Base-by-base conservation (phyloP, 768 basidiomycete genomes). In the Boletus fagicola region DNA sequence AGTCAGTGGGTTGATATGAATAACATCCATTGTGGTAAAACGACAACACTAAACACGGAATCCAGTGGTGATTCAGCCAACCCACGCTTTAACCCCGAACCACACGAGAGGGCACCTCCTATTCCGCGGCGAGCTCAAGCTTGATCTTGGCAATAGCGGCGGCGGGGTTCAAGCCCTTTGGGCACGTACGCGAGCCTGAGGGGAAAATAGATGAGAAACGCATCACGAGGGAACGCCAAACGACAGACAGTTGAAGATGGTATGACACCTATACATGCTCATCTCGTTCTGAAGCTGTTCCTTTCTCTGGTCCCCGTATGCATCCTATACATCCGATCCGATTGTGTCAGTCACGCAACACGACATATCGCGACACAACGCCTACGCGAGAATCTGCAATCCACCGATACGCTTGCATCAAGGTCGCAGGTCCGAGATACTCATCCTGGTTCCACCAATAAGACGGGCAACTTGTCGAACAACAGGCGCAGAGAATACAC, bases 371-470 rank as follows among this genome's bases (percentile, higher is more conserved):
- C 4, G 33, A 36, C 0, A 48, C 44, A 49, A 43, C 7, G 78
- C 87, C 54, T 62, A 92, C 92, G 65, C 96, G 80, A 47, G 93
- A 96, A 71, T 98, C 96, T 0, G 95, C 94, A 69, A 99, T 96
- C 96, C 96, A 98, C 63, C 95, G 80, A 76, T 98, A 97, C 0
- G 94, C 93, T 66, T 94, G 91, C 93, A 98, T 94, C 66, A 98
- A 77, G 0, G 94, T 94, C 1, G 96, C 96, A 7, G 96, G 96
- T 36, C 96, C 95, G 40, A 99, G 88, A 75, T 99, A 99, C 74
- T 94, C 90, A 70, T 98, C 94, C 75, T 94, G 93, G 77, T 98
- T 98, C 96, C 96, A 98, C 96, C 96, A 98, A 76, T 98, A 97
- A 31, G 88, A 90, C 5, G 96, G 96, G 82, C 96, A 99, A 44